Evolutionary conservation across 305 asterid species (phyloP).

Genomic region (Stenogyne calaminthoides): DNA sequence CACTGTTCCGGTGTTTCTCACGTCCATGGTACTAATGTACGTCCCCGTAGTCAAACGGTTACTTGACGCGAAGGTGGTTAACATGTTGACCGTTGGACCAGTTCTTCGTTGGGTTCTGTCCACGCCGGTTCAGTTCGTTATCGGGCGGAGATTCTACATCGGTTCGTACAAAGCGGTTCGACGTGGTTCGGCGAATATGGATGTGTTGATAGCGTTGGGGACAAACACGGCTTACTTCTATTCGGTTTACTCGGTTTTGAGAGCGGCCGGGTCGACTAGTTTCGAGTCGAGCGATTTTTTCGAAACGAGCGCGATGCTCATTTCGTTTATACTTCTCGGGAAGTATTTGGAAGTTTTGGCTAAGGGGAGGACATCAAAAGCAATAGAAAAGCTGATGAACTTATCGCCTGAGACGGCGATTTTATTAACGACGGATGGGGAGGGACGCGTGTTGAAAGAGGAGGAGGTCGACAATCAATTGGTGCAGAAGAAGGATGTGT

Average conservation of each 20-base stretch:
- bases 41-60: slow-evolving; percentile 56
- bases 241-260: slow-evolving; percentile 65
- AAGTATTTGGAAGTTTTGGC: slow-evolving; percentile 62
- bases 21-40: slow-evolving; percentile 82
- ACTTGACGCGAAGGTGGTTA: slow-evolving; percentile 53
- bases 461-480: slow-evolving; percentile 51
- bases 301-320: slow-evolving; percentile 64
- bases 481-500: slow-evolving; percentile 49
- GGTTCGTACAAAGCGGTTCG: slow-evolving; percentile 71
- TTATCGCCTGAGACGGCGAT: slow-evolving; percentile 68
- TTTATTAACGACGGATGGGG: slow-evolving; percentile 43
- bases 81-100: slow-evolving; percentile 63
- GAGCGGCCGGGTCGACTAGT: slow-evolving; percentile 59
- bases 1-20: slow-evolving; percentile 64
- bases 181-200: slow-evolving; percentile 83
- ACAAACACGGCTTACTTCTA: slow-evolving; percentile 83
- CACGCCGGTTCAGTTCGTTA: slow-evolving; percentile 84
- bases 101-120: slow-evolving; percentile 63
- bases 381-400: slow-evolving; percentile 77
- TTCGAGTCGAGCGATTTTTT: slow-evolving; percentile 58
- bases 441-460: slow-evolving; percentile 54
- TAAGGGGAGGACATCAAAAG: slow-evolving; percentile 66
- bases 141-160: slow-evolving; percentile 70
- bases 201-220: slow-evolving; percentile 73
- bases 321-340: slow-evolving; percentile 59